A percentile compares a stretch with the other conserved stretches of the same genome.
Conservation (phyloP, 108 stramenopile genomes). For the Nitzschia sp. region DNA sequence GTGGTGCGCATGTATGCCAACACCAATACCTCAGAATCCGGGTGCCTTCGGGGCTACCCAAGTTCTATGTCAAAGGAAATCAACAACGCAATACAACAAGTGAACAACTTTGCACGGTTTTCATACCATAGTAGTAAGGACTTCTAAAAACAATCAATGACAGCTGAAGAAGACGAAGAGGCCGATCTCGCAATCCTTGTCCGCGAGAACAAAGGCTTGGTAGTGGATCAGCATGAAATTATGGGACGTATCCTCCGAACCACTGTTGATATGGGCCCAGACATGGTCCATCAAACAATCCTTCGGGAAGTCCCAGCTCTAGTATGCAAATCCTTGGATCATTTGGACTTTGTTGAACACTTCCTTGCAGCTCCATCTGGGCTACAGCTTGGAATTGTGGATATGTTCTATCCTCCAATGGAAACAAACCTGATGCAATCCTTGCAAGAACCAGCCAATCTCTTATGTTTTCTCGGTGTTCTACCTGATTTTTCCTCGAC, state of each 20-base stretch:
- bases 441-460: slow-evolving; percentile 24
- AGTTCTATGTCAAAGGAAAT: no score
- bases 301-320: slow-evolving; percentile 21
- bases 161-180: slow-evolving; percentile 16
- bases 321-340: slow-evolving; percentile 16
- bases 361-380: slow-evolving; percentile 21
- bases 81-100: no score
- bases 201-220: slow-evolving; percentile 29
- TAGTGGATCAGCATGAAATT: no score
- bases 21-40: no score
- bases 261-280: slow-evolving; percentile 4
- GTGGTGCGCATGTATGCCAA: no score
- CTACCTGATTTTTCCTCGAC: slow-evolving; percentile 23
- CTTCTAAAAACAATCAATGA: no score
- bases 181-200: slow-evolving; percentile 15
- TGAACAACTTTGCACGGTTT: no score
- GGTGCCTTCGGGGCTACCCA: no score
- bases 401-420: slow-evolving; percentile 31
- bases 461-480: slow-evolving; percentile 23
- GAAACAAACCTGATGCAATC: slow-evolving; percentile 22
- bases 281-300: neutral
- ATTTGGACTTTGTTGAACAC: slow-evolving; percentile 32
- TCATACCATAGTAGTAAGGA: no score
- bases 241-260: slow-evolving; percentile 26
- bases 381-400: slow-evolving; percentile 25